Evolutionary conservation across 257 asterid genomes (phyloP).

Genomic region (Solanum okadae): DNA sequence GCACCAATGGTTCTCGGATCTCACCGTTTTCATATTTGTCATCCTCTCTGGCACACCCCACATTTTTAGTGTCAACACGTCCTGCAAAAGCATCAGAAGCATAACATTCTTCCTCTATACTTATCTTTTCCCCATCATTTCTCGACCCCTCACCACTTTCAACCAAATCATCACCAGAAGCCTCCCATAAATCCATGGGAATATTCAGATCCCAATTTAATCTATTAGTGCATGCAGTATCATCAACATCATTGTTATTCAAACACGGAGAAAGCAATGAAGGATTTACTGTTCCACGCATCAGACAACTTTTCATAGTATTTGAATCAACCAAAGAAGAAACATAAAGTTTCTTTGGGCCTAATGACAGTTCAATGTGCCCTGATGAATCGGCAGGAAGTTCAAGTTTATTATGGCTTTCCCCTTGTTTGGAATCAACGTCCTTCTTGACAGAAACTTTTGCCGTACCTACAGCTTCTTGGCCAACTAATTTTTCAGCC

Average conservation of each 20-base stretch:
- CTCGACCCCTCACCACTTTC: constrained; percentile 22
- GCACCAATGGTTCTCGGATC: constrained; percentile 42
- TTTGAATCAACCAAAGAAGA: constrained; percentile 14
- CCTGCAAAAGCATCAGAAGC: constrained; percentile 35
- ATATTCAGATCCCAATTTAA: too few relatives aligned
- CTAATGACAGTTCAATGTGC: constrained; percentile 30
- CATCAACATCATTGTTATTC: too few relatives aligned
- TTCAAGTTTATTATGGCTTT: constrained; percentile 11
- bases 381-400: constrained; percentile 17
- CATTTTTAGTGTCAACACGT: constrained; percentile 6
- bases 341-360: constrained; percentile 17
- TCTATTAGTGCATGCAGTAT: too few relatives aligned
- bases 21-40: constrained; percentile 63
- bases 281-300: constrained; percentile 30
- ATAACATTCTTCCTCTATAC: constrained; percentile 38
- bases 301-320: neutral
- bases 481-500: constrained; percentile 9
- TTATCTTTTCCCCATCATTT: constrained; percentile 35
- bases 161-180: constrained; percentile 5
- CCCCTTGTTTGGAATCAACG: constrained; percentile 17
- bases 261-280: constrained; percentile 17
- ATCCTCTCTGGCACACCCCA: neutral
- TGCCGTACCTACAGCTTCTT: too few relatives aligned
- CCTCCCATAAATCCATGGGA: too few relatives aligned
- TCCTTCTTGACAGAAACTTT: constrained; percentile 19